Base-by-base conservation (phyloP, 225 moss, liverwort and hornwort genomes). In the Physcomitrium patens region DNA sequence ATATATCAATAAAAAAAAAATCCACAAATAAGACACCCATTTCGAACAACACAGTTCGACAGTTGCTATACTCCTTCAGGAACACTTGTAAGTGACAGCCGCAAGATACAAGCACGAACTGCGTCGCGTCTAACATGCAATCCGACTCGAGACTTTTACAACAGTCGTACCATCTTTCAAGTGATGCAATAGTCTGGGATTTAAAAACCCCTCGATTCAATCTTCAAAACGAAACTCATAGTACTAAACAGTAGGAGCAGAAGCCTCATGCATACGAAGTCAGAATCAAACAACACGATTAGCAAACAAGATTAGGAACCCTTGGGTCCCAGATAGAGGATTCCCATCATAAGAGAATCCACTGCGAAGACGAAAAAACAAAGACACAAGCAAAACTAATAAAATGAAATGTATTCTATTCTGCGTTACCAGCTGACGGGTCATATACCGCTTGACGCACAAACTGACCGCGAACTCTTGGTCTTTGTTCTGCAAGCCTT, bases 401-500 rank as follows among this genome's bases (percentile, higher is more conserved):
- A 0, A 55, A 56, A 1, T 43, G 43, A 23, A 47, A 49, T 41
- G 60, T 12, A 16, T 22, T 50, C 81, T 84, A 87, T 44, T 87
- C 87, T 42, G 67, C 87, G 27, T 89, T 89, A 1, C 86, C 89
- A 43, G 79, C 81, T 71, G 82, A 81, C 23, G 92, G 80, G 67
- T 94, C 94, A 51, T 91, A 89, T 9, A 90, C 84, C 18, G 91
- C 78, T 90, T 96, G 96, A 63, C 96, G 85, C 44, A 96, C 96
- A 60, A 96, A 96, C 82, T 96, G 96, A 51, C 96, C 96, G 15
- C 92, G 89, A 53, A 94, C 91, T 20, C 96, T 89, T 17, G 96
- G 96, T 49, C 96, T 81, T 55, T 94, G 96, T 68, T 96, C 96
- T 0, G 96, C 96, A 41, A 96, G 78, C 84, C 92, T 85, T 51